Evolutionary conservation across 2,329 filamentous ascomycete genomes (phyloP).

Genomic region (Neurospora crassa): DNA sequence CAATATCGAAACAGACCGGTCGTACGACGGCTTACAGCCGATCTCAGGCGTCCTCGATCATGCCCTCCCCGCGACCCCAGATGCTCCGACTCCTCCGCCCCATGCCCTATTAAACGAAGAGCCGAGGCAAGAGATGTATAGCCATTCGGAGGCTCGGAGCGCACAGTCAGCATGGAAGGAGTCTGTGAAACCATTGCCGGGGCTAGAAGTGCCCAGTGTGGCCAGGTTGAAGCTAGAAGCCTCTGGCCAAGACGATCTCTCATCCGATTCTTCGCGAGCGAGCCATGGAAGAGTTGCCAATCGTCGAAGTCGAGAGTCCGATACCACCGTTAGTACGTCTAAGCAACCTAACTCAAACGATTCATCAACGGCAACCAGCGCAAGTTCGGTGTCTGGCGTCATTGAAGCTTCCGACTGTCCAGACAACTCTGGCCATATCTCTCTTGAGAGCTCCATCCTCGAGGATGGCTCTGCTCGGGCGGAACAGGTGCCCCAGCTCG

Average conservation of each 20-base stretch:
- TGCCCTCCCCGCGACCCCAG: conserved; percentile 25
- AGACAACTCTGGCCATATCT: conserved; percentile 31
- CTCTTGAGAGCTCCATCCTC: conserved; percentile 40
- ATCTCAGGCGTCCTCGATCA: conserved; percentile 18
- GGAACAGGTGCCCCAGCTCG: conserved; percentile 43
- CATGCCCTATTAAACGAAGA: conserved; percentile 22
- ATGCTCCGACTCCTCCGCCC: conserved; percentile 29
- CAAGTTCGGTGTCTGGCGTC: conserved; percentile 43
- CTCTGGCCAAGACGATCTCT: conserved; percentile 19
- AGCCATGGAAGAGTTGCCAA: conserved; percentile 24
- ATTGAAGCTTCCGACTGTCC: conserved; percentile 38
- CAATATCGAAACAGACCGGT: conserved; percentile 33
- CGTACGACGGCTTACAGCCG: background rate
- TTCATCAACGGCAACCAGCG: conserved; percentile 45
- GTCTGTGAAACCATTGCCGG: background rate
- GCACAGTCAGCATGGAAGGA: background rate
- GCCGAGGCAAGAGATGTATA: conserved; percentile 5
- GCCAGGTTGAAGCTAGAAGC: background rate
- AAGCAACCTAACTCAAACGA: conserved; percentile 40
- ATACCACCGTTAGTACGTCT: conserved; percentile 38
- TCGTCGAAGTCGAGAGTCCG: conserved; percentile 44
- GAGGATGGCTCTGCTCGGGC: conserved; percentile 32
- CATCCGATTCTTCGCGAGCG: conserved; percentile 24
- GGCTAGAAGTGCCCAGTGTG: background rate
- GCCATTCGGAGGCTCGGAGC: conserved; percentile 6